Base-by-base conservation (phyloP, 2,329 filamentous ascomycete species). In the Aspergillus aculeatinus region DNA sequence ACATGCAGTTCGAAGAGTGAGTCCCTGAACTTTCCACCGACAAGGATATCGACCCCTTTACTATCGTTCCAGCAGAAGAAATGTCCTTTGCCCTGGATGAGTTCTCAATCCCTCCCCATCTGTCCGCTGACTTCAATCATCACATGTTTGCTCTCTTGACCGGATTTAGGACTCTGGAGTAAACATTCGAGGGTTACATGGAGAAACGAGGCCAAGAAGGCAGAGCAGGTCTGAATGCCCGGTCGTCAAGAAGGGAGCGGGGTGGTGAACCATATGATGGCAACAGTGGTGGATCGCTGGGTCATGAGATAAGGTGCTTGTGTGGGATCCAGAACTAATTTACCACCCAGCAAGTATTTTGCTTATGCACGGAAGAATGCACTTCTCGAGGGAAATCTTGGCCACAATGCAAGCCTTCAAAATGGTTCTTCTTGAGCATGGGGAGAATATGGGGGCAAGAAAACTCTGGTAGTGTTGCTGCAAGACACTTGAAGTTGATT, bases 261-360 rank as follows among this genome's bases (percentile, higher is more conserved):
- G 27, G 27, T 29, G 27, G 7, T 29, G n/a, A 44, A 9, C 51
- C 57, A 48, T 55, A 21, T 50, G 51, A 59, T 29, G 19, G 48
- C 11, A 19, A 23, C 1, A 25, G 16, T 53, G 57, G 44, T 33
- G 51, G 39, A 55, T 59, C 33, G 23, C n/a, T 59, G 27, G 57
- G 57, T 59, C 57, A 59, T 55, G 57, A 52, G 57, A 59, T 55
- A 55, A 48, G 51, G 35, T 23, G 29, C 16, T 48, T 19, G 23
- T 27, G 49, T 55, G 49, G 55, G 51, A 35, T 27, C 23, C 14
- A 48, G 33, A 16, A 35, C 27, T 9, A 29, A 29, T 12, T 6
- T 23, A 42, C 48, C 27, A 23, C n/a, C 21, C 12, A 53, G 53
- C 27, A 48, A 55, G 31, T 55, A 21, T 27, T 14, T 16, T 47